phyloP scores from a whole-genome alignment of 2,329 filamentous ascomycete genomes.

The Apiospora marii region DNA sequence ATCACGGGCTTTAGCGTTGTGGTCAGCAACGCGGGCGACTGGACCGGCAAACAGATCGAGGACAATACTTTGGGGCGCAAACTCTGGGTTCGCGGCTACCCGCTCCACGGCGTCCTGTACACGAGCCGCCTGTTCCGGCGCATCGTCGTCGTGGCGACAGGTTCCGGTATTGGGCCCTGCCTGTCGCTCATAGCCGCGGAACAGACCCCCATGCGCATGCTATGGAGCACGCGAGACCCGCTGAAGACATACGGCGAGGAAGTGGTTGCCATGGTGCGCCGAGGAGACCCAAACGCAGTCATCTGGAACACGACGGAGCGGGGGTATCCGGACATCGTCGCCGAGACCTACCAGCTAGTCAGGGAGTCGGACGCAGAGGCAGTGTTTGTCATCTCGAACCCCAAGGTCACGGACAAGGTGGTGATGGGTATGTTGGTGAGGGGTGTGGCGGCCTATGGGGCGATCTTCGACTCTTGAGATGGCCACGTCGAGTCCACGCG shows the following conservation, averaged over 20 bases:
- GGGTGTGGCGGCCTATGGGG: conserved; percentile 45
- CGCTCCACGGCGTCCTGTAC: conserved; percentile 66
- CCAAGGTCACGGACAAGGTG: conserved; percentile 40
- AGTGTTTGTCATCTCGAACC: conserved; percentile 46
- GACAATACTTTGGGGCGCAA: conserved; percentile 54
- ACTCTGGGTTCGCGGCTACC: conserved; percentile 68
- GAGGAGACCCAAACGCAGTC: conserved; percentile 40
- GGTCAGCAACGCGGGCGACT: conserved; percentile 70
- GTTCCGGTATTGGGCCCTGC: conserved; percentile 69
- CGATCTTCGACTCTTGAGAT: conserved; percentile 44
- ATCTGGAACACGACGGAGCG: conserved; percentile 43
- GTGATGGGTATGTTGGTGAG: conserved; percentile 42
- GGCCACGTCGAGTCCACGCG: not conserved
- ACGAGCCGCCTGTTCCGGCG: conserved; percentile 63
- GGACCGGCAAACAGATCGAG: conserved; percentile 63
- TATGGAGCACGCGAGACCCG: conserved; percentile 46
- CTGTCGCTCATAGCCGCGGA: conserved; percentile 61
- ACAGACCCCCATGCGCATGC: conserved; percentile 40
- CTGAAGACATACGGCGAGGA: conserved; percentile 44
- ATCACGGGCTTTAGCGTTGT: conserved; percentile 59
- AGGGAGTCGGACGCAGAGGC: conserved; percentile 37
- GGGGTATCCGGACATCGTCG: conserved; percentile 43
- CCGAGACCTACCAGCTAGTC: conserved; percentile 21
- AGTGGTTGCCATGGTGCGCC: conserved; percentile 37
- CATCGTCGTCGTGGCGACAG: conserved; percentile 67